Evolutionary conservation across 345 rosid genomes (phyloP).

Genomic region (Capsella bursapastoris): DNA sequence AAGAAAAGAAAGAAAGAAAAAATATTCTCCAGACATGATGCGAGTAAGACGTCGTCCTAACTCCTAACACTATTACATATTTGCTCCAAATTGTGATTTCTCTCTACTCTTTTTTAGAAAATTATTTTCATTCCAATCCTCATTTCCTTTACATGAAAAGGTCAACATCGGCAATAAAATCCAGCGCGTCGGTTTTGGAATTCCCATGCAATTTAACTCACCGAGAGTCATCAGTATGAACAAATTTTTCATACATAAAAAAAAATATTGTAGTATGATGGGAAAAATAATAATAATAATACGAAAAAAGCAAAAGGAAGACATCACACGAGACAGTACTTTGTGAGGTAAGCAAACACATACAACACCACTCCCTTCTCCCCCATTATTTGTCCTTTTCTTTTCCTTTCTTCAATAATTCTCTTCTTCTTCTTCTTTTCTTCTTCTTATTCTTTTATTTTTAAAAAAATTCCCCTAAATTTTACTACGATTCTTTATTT

Average conservation of each 20-base stretch:
- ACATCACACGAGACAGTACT: constrained; percentile 49
- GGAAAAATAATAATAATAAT: background rate
- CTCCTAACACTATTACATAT: constrained; percentile 12
- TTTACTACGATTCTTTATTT: constrained; percentile 1
- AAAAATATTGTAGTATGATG: background rate
- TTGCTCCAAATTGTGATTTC: constrained; percentile 23
- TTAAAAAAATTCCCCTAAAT: background rate
- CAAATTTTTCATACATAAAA: constrained; percentile 4
- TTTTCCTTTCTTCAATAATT: constrained; percentile 42
- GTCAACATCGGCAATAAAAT: constrained; percentile 44
- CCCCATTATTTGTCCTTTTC: constrained; percentile 48
- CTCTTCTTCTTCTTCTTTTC: constrained; percentile 41
- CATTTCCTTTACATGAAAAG: background rate
- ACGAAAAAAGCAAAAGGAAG: constrained; percentile 33
- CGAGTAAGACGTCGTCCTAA: constrained; percentile 23
- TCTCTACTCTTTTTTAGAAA: background rate
- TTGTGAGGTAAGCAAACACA: constrained; percentile 73
- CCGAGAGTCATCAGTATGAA: background rate
- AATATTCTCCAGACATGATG: background rate
- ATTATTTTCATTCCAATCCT: too few relatives aligned
- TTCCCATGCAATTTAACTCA: constrained; percentile 38
- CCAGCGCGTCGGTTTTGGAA: constrained; percentile 42
- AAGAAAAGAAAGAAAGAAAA: background rate
- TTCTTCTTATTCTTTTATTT: constrained; percentile 14
- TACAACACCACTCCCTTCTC: constrained; percentile 31